Percentiles rank a stretch among this genome's conserved stretches.
Evolutionary conservation across 2,329 filamentous ascomycete species (phyloP).

Genomic region (Aspergillus pseudoterreus): DNA sequence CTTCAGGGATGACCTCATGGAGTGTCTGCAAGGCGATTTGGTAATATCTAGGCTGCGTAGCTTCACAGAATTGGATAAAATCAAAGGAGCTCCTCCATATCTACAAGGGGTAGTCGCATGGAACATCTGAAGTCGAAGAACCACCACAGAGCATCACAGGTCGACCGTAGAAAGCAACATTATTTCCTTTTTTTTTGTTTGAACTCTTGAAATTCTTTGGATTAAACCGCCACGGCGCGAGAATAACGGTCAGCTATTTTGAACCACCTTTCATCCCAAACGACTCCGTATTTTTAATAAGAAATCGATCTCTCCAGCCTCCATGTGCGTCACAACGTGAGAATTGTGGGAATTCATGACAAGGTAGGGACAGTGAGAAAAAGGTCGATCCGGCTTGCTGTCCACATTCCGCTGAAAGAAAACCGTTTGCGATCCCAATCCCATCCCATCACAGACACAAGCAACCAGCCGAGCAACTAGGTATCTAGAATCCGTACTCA

Average conservation of each 20-base stretch:
- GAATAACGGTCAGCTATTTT: slow-evolving; percentile 39
- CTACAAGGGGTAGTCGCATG: not conserved
- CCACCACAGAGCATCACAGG: not conserved
- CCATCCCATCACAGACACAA: slow-evolving; percentile 38
- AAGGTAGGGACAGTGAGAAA: slow-evolving; percentile 29
- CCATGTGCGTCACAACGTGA: slow-evolving; percentile 35
- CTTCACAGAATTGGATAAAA: no score
- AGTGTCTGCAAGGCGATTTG: no score
- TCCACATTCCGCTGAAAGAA: slow-evolving; percentile 37
- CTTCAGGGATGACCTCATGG: no score
- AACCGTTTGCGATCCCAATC: slow-evolving; percentile 39
- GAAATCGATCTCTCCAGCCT: slow-evolving; percentile 28
- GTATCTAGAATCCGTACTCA: slow-evolving; percentile 80
- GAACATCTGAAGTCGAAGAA: not conserved
- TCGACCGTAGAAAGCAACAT: slow-evolving; percentile 12
- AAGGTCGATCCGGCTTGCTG: slow-evolving; percentile 40
- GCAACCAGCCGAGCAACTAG: slow-evolving; percentile 37
- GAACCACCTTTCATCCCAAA: slow-evolving; percentile 40
- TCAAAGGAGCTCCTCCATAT: not conserved
- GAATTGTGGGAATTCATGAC: slow-evolving; percentile 33
- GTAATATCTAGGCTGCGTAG: no score
- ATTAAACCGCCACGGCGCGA: slow-evolving; percentile 43
- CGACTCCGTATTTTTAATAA: slow-evolving; percentile 38
- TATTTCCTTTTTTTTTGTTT: slow-evolving; percentile 20
- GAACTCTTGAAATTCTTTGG: slow-evolving; percentile 37